A percentile compares a stretch with the other conserved stretches of the same genome.
Conservation (phyloP, 2,329 filamentous ascomycete species). For the Coniochaeta ligniaria region DNA sequence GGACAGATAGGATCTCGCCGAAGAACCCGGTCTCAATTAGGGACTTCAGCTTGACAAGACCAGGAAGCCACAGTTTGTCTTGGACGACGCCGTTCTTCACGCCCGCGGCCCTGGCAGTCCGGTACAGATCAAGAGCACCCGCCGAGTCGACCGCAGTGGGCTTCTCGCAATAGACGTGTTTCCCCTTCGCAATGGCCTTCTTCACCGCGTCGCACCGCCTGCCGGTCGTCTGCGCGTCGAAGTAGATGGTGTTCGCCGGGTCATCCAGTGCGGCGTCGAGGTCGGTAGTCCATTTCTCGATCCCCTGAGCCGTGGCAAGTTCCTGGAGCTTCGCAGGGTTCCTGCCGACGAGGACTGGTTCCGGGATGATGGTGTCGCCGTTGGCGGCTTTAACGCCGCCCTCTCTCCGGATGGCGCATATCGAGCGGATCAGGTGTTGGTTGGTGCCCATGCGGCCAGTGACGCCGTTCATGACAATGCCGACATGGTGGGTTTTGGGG, state of each 20-base stretch:
- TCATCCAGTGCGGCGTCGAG: constrained; percentile 3
- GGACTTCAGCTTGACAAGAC: constrained; percentile 3
- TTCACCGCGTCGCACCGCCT: constrained; percentile 19
- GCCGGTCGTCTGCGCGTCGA: constrained; percentile 5
- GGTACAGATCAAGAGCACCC: constrained; percentile 1
- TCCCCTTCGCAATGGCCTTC: constrained; percentile 16
- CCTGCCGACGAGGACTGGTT: constrained; percentile 4
- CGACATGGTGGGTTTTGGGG: constrained; percentile 1
- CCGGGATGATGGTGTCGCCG: constrained; percentile 2
- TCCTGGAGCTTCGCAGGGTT: constrained; percentile 2
- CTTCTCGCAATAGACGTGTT: constrained; percentile 5
- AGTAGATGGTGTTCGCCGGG: constrained; percentile 2
- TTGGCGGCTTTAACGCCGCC: constrained; percentile 2
- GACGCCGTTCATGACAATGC: constrained; percentile 5
- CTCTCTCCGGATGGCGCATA: constrained; percentile 4
- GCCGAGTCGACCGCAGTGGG: constrained; percentile 2
- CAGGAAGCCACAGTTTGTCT: constrained; percentile 5
- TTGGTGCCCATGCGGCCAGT: constrained; percentile 5
- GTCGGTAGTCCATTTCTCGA: constrained; percentile 3
- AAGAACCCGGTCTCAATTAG: constrained; percentile 4
- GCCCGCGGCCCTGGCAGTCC: not conserved
- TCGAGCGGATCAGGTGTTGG: constrained; percentile 4
- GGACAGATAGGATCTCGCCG: constrained; percentile 5
- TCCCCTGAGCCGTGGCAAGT: constrained; percentile 1
- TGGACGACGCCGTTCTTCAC: constrained; percentile 5